phyloP scores from a whole-genome alignment of 2,329 filamentous ascomycete genomes.

The Colletotrichum siamense region DNA sequence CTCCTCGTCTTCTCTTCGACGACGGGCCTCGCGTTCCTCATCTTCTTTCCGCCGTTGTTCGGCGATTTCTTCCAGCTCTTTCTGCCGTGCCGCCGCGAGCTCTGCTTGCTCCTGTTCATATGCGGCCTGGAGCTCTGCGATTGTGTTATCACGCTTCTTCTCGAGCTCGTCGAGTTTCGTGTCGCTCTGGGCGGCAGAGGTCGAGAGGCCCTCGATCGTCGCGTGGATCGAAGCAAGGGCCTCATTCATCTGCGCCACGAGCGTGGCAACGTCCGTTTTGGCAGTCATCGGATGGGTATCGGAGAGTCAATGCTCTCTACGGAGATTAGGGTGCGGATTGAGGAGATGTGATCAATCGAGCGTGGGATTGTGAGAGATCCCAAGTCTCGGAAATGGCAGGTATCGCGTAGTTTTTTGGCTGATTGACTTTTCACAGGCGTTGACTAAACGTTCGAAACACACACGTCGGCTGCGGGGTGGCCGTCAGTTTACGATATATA shows the following conservation, averaged over 20 bases:
- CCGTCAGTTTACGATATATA: slow-evolving; percentile 17
- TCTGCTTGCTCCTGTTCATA: slow-evolving; percentile 36
- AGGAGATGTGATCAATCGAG: neutral
- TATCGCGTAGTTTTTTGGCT: neutral
- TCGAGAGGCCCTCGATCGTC: slow-evolving; percentile 39
- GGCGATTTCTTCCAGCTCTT: slow-evolving; percentile 35
- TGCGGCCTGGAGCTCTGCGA: slow-evolving; percentile 34
- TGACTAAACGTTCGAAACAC: neutral
- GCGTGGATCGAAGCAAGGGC: slow-evolving; percentile 43
- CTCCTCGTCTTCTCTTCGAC: slow-evolving; percentile 42
- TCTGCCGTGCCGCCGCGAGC: slow-evolving; percentile 31
- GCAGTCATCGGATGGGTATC: slow-evolving; percentile 2
- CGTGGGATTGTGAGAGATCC: neutral
- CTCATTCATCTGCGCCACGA: slow-evolving; percentile 48
- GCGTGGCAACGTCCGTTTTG: slow-evolving; percentile 39
- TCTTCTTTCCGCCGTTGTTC: slow-evolving; percentile 45
- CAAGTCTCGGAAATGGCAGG: neutral
- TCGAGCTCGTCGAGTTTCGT: slow-evolving; percentile 44
- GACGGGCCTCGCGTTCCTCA: slow-evolving; percentile 41
- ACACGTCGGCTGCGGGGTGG: neutral
- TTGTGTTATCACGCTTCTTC: slow-evolving; percentile 36
- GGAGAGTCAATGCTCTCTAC: neutral
- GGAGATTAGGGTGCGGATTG: neutral
- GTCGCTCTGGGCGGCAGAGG: slow-evolving; percentile 33
- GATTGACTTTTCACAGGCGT: neutral